These are phyloP conservation scores for Citrus medica DNA, from an alignment of 345 rosid species.

Conservation along the genomic window DNA sequence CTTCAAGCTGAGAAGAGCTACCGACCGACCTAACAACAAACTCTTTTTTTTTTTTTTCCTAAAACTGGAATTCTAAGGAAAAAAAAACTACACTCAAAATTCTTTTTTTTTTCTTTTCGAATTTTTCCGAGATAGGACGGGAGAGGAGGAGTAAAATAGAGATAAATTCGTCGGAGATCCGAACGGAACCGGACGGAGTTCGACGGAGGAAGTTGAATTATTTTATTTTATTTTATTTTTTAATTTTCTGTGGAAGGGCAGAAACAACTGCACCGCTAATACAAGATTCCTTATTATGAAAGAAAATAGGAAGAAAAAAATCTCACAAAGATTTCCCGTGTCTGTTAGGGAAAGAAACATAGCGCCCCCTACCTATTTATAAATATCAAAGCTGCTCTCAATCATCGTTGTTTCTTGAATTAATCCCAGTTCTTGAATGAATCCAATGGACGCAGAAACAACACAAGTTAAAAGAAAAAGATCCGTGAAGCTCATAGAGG, in stretches of 20 bases:
- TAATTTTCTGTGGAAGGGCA: too few relatives aligned
- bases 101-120: too few relatives aligned
- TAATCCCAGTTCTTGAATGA: neutral
- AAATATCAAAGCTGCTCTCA: too few relatives aligned
- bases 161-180: constrained; percentile 35
- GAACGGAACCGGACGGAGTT: constrained; percentile 20
- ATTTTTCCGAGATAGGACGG: neutral
- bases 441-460: neutral
- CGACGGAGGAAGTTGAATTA: constrained; percentile 18
- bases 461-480: neutral
- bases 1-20: neutral
- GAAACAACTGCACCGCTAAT: too few relatives aligned
- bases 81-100: neutral
- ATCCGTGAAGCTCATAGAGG: neutral
- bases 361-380: too few relatives aligned
- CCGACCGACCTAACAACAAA: neutral
- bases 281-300: too few relatives aligned
- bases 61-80: too few relatives aligned
- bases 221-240: constrained; percentile 13
- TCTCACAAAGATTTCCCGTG: too few relatives aligned
- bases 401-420: neutral
- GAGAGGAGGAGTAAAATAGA: constrained; percentile 15
- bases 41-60: neutral
- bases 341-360: too few relatives aligned
- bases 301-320: too few relatives aligned